Conservation (phyloP, 139 green algal species). For the Zygnema circumcarinatum region DNA sequence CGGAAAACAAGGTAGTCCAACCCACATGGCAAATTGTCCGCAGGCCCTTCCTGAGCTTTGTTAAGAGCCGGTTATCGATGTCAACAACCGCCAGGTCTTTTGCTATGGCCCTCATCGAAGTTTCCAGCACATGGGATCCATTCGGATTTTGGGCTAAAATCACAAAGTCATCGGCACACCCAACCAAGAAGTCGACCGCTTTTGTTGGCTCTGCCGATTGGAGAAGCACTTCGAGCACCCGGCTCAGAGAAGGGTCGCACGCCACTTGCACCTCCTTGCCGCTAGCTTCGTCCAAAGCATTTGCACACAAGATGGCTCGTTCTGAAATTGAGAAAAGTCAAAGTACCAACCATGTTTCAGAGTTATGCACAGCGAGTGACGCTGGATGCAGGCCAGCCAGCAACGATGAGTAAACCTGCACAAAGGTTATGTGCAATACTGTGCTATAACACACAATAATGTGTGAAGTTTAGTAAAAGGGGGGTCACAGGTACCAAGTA, state of each 20-base stretch:
- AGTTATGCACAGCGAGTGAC: too few species aligned
- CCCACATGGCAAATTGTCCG: neutral
- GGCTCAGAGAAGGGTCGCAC: neutral
- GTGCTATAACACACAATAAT: neutral
- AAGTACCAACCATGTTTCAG: too few species aligned
- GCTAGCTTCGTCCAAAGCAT: neutral
- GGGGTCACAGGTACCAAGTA: too few species aligned
- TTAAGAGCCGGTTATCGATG: neutral
- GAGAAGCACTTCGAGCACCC: neutral
- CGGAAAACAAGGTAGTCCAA: too few species aligned
- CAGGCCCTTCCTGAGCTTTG: neutral
- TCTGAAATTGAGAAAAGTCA: neutral
- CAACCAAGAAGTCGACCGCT: neutral
- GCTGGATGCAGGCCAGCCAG: neutral
- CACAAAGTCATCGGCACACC: neutral
- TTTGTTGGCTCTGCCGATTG: neutral
- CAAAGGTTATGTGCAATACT: neutral
- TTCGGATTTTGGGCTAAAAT: neutral
- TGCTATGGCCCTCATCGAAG: neutral
- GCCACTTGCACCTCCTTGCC: neutral
- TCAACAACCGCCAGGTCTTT: neutral
- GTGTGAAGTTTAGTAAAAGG: too few species aligned
- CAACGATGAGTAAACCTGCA: neutral
- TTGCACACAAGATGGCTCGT: neutral
- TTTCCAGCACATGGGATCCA: neutral